Evolutionary conservation across 148 eudicot species (phyloP), one percentile per base, ranked within the genome.

Genomic region (Nyssa sinensis): DNA sequence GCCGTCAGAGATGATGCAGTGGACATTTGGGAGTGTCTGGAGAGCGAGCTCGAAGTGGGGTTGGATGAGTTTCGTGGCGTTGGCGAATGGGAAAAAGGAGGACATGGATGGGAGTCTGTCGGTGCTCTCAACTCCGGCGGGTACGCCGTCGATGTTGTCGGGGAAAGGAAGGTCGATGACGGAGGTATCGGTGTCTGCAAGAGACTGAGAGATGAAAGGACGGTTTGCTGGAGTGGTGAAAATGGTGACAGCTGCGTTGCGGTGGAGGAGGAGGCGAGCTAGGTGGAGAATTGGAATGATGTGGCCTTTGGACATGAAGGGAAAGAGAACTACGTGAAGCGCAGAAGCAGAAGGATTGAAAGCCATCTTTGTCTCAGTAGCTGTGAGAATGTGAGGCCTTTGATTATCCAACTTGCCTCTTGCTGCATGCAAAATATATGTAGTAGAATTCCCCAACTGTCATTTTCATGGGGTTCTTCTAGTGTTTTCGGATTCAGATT

Each of bases 291-390:
- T 67, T 4, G 97, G 93, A 57, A 93, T 86, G 2, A 82, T 88
- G 79, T 93, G 97, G 83, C 95, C 97, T 81, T 93, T 93, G 60
- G 97, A 77, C 97, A 93, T 90, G 88, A 93, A 93, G 0, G 95
- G 97, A 41, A 90, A 93, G 3, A 93, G 64, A 24, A 80, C 81
- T 8, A 87, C 74, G 31, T 86, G 93, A n/a, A n/a, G n/a, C n/a
- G n/a, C n/a, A n/a, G n/a, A n/a, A 33, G 79, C 76, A 6, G 44
- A 37, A 3, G 58, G 25, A n/a, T 32, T 16, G 9, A 6, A 17
- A 44, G 63, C 39, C 58, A 57, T 69, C 29, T 33, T 34, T 24
- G 5, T 23, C 28, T 61, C n/a, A n/a, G n/a, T n/a, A n/a, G n/a
- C n/a, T n/a, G n/a, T n/a, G n/a, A n/a, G n/a, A n/a, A n/a, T n/a